Base-by-base conservation (phyloP, 495 filamentous ascomycete genomes). In the Lophiotrema nucula region DNA sequence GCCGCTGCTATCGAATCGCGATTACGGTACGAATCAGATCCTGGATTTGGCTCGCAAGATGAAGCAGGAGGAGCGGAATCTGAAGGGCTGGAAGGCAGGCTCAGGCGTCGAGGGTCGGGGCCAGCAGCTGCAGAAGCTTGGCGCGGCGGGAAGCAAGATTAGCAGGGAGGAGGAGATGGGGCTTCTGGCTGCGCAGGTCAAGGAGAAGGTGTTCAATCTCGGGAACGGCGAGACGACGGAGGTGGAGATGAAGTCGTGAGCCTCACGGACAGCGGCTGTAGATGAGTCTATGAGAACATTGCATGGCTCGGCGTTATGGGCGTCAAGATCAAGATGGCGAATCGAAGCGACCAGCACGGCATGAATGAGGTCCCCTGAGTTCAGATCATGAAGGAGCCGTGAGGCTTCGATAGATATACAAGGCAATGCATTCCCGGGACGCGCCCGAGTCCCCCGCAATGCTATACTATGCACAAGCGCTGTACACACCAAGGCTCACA, bases 21-120 rank as follows among this genome's bases (percentile, higher is more conserved):
- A 97, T 58, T 99, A 90, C 69, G 84, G 84, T 47, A 95, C 85
- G 64, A 92, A 90, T 70, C 92, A 96, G 72, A 96, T 99, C 74
- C 72, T 83, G 44, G 95, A 99, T 73, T 76, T 97, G 46, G 86
- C 84, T 35, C 79, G 82, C 47, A 96, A 96, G 72, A 83, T 95
- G 62, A 73, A 77, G 51, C 83, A 89, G 46, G 82, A 83, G 2
- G 77, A 84, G 0, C 58, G 66, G 35, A 57, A 76, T 73, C 47
- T 67, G 58, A 61, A 66, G 56, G 28, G 38, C 15, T 57, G 16
- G 51, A 51, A 54, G 56, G 24, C 56, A 41, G 57, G n/a, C 16
- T 49, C 53, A 11, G 56, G 46, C 13, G 46, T 18, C 27, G 49
- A 42, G 28, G 48, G 51, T 1, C 58, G 58, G 24, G 88, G 91